A percentile compares a stretch with the other conserved stretches of the same genome.
Conservation (phyloP, 176 grass and related monocot species). For the Triticum timopheevii region DNA sequence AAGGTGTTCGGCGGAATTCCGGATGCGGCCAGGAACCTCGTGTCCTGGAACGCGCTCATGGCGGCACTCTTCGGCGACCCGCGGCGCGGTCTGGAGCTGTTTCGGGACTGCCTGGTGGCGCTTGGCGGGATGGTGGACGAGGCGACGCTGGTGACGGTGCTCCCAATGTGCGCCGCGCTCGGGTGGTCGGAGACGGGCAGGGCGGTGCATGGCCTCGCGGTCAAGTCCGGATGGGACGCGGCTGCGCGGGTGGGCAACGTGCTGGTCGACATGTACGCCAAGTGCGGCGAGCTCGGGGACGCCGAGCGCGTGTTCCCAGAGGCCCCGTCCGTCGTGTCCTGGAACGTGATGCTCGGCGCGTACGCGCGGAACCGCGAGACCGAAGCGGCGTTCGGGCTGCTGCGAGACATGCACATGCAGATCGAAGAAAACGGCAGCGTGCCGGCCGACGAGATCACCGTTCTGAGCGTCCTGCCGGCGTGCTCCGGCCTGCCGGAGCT, state of each 20-base stretch:
- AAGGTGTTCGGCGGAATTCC: constrained; percentile 47
- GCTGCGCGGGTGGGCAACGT: constrained; percentile 48
- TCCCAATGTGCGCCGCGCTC: constrained; percentile 47
- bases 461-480: constrained; percentile 51
- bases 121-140: constrained; percentile 27
- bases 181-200: constrained; percentile 37
- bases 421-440: constrained; percentile 17
- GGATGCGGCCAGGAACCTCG: constrained; percentile 35
- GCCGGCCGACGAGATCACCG: constrained; percentile 47
- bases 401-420: constrained; percentile 53
- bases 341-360: constrained; percentile 58
- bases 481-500: constrained; percentile 34
- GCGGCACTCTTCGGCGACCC: constrained; percentile 45
- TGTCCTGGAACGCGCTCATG: constrained; percentile 75
- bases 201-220: constrained; percentile 42
- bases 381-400: constrained; percentile 30
- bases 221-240: constrained; percentile 41
- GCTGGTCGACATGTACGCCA: constrained; percentile 61
- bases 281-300: constrained; percentile 40
- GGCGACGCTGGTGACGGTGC: constrained; percentile 54
- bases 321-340: constrained; percentile 37
- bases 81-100: constrained; percentile 40
- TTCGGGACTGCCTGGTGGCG: constrained; percentile 25
- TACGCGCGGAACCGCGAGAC: constrained; percentile 46
- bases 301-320: constrained; percentile 37